phyloP scores from a whole-genome alignment of 768 basidiomycete species.

The Hortiboletus campestris region DNA sequence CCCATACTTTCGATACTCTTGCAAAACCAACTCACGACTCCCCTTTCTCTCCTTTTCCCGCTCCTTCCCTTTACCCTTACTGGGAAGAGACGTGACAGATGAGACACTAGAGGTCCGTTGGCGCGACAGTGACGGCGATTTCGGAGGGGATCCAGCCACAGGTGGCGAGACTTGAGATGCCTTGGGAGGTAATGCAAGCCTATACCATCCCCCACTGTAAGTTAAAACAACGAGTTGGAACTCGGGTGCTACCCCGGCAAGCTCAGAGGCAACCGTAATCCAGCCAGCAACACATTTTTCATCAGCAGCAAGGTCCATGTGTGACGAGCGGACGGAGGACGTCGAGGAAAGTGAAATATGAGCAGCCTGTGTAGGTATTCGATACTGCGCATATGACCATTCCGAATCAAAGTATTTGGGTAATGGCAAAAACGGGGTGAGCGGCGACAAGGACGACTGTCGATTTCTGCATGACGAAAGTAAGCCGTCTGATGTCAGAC shows the following conservation, averaged over 20 bases:
- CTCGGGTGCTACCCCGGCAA: conserved; percentile 40
- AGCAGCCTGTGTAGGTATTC: conserved; percentile 80
- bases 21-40: conserved; percentile 62
- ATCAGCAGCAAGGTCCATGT: conserved; percentile 68
- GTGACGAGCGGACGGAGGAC: conserved; percentile 52
- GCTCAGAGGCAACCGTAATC: conserved; percentile 53
- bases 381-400: conserved; percentile 94
- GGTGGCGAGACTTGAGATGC: conserved; percentile 20
- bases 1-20: conserved; percentile 80
- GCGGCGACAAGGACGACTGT: conserved; percentile 76
- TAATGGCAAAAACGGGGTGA: conserved; percentile 76
- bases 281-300: conserved; percentile 88
- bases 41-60: conserved; percentile 57
- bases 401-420: conserved; percentile 94
- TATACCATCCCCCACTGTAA: conserved; percentile 90
- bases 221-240: conserved; percentile 84
- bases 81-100: conserved; percentile 45
- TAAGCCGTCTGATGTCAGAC: conserved; percentile 3
- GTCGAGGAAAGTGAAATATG: conserved; percentile 77
- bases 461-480: conserved; percentile 58
- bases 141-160: conserved; percentile 44
- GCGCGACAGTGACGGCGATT: conserved; percentile 37
- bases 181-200: conserved; percentile 58
- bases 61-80: conserved; percentile 55
- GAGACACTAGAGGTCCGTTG: conserved; percentile 56